Evolutionary conservation across 257 asterid species (phyloP).

Genomic region (Euphrasia confusa): DNA sequence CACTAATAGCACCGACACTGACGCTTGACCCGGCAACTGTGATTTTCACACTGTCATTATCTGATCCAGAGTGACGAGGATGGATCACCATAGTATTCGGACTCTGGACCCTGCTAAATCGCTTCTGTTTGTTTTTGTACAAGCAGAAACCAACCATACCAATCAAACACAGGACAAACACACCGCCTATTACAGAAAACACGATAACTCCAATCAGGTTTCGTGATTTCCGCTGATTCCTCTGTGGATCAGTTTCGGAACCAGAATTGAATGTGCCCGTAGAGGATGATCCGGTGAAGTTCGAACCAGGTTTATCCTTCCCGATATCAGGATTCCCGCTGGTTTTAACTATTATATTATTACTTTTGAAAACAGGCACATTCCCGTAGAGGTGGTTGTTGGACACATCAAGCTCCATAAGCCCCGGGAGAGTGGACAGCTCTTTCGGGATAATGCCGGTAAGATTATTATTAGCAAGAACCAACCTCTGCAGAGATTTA

Average conservation of each 20-base stretch:
- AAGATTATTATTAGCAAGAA: constrained; percentile 71
- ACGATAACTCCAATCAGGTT: constrained; percentile 45
- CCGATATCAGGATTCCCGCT: constrained; percentile 74
- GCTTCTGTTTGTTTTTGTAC: constrained; percentile 62
- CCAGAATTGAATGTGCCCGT: constrained; percentile 25
- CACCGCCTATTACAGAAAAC: constrained; percentile 48
- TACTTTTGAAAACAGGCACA: constrained; percentile 51
- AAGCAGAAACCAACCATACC: constrained; percentile 56
- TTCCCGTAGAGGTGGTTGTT: constrained; percentile 74
- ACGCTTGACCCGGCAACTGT: constrained; percentile 88
- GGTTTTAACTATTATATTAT: constrained; percentile 45
- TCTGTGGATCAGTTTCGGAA: constrained; percentile 11
- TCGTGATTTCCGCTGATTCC: constrained; percentile 29
- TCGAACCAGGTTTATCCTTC: constrained; percentile 36
- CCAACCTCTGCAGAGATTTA: constrained; percentile 57
- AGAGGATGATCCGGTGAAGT: constrained; percentile 30
- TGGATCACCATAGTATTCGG: constrained; percentile 73
- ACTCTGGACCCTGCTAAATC: constrained; percentile 69
- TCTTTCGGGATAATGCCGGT: constrained; percentile 65
- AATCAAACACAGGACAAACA: constrained; percentile 54
- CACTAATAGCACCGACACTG: constrained; percentile 52
- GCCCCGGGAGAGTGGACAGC: constrained; percentile 53
- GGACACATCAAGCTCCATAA: constrained; percentile 62
- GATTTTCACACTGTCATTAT: constrained; percentile 71
- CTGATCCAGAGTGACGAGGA: constrained; percentile 83